Evolutionary conservation across 306 rosid genomes (phyloP), one percentile per base, ranked within the genome.

Genomic region (Alnus rubra): DNA sequence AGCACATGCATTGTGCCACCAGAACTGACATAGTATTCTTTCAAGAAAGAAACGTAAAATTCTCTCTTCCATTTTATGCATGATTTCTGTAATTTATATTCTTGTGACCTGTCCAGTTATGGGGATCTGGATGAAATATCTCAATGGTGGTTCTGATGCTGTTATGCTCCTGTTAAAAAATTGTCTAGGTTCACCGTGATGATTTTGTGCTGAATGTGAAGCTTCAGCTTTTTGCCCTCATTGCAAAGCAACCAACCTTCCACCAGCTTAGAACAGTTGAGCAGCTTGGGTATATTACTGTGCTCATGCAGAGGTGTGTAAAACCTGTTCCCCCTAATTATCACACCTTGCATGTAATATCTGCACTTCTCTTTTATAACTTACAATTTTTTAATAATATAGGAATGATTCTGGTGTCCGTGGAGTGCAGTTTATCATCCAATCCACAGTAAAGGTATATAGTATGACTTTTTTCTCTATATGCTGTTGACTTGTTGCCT

Each of bases 251-350:
- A 74, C 89, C 99, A 28, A 89, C 98, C 28, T 95, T 92, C 84
- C 98, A 95, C 85, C 99, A 95, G 89, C 98, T 95, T 84, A 90
- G 98, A 81, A 81, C 93, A 54, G 99, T 95, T 81, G 99, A 95
- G 87, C 99, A 95, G 78, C 96, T 95, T 54, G 99, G 99, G 73
- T 95, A 95, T 83, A 85, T 92, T 74, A 86, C 99, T 56, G 82
- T 67, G 74, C 92, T 95, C 74, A 69, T 77, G 90, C 88, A 80
- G 84, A 91, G 96, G 99, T 90, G 71, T 84, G 89, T 33, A 58
- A n/a, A 54, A 65, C 50, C 77, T 59, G 28, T 80, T 16, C 4
- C 75, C 69, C 52, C 56, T 44, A 55, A 12, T 70, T 65, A 80
- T 74, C 53, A 59, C 60, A 56, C 62, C 47, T 52, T 73, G 79